These are phyloP conservation scores for Ophiognomonia clavigignenti-juglandacearum DNA, from an alignment of 2,329 filamentous ascomycete genomes.

Conservation along the genomic window DNA sequence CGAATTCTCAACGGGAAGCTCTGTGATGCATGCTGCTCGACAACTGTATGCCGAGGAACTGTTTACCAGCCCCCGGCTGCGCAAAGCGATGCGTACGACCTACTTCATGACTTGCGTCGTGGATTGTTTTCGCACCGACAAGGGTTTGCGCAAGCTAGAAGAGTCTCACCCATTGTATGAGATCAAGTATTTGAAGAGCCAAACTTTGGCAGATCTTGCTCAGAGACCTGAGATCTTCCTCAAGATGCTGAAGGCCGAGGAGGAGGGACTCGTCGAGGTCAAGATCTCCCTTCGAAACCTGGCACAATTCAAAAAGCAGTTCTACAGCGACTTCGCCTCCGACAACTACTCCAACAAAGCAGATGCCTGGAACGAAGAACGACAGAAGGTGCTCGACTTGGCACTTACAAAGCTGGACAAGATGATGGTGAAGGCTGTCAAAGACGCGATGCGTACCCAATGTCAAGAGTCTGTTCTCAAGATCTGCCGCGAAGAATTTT, in stretches of 20 bases:
- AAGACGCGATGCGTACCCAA: conserved; percentile 87
- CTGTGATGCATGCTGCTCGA: conserved; percentile 74
- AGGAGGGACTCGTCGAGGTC: conserved; percentile 87
- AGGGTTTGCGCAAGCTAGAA: conserved; percentile 88
- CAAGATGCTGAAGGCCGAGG: conserved; percentile 96
- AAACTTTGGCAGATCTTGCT: conserved; percentile 77
- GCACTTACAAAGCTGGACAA: conserved; percentile 78
- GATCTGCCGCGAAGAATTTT: conserved; percentile 82
- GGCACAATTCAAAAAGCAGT: conserved; percentile 67
- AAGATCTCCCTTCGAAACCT: conserved; percentile 72
- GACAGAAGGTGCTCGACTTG: conserved; percentile 76
- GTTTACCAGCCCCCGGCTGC: conserved; percentile 79
- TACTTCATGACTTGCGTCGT: conserved; percentile 83
- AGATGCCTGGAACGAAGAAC: conserved; percentile 89
- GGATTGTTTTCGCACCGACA: conserved; percentile 87
- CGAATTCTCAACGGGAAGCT: conserved; percentile 69
- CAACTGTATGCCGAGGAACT: conserved; percentile 90
- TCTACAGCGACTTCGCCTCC: conserved; percentile 82
- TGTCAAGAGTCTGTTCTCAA: conserved; percentile 92
- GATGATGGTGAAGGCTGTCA: conserved; percentile 85
- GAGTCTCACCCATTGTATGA: conserved; percentile 96
- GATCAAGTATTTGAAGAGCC: conserved; percentile 92
- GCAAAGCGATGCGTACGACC: conserved; percentile 75
- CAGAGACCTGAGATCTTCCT: conserved; percentile 84
- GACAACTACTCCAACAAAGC: conserved; percentile 95